Evolutionary conservation across 2,329 filamentous ascomycete species (phyloP), one percentile per base, ranked within the genome.

Genomic region (Fonsecaea pugnacius): DNA sequence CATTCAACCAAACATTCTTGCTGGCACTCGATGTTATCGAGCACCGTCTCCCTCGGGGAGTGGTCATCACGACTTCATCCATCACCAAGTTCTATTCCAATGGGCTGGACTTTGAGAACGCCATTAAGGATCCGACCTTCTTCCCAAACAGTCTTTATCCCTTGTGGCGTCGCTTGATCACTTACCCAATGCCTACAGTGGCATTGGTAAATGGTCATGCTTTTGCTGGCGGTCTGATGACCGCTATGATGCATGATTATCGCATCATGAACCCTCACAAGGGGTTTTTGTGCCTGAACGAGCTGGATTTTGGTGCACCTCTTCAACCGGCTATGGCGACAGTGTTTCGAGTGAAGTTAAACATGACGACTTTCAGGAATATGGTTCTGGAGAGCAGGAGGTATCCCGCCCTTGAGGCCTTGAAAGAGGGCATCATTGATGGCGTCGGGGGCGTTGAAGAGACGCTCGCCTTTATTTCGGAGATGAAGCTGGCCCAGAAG

Each of bases 171-270:
- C 82, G 89, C 5, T 77, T 92, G 33, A 73, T 90, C 65, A 88
- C 86, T 59, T 94, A 87, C 73, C 90, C 91, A 14, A 92, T 93
- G 90, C 91, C 91, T 27, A 95, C 91, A 2, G 77, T 95, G 56
- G 88, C 90, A n/a, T 80, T 92, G 8, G 73, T 94, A 60, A 92
- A 91, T 71, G 91, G 91, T 24, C 91, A 96, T 76, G 87, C 88
- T 60, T 95, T 92, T 75, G 91, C 91, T 5, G 91, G 86, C 52
- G 91, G 90, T n/a, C 80, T 93, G 66, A 93, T 95, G 88, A 80
- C 90, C 9, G 86, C 90, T 64, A 91, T 92, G 85, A 87, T 90
- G 77, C 90, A 93, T 77, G 91, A 94, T 78, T 95, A 95, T 79
- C 86, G 91, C 32, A 82, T 95, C 70, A 90, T 91, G 79, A 89